Evolutionary conservation across 2,329 filamentous ascomycete genomes (phyloP).

Genomic region (Colletotrichum lupini): DNA sequence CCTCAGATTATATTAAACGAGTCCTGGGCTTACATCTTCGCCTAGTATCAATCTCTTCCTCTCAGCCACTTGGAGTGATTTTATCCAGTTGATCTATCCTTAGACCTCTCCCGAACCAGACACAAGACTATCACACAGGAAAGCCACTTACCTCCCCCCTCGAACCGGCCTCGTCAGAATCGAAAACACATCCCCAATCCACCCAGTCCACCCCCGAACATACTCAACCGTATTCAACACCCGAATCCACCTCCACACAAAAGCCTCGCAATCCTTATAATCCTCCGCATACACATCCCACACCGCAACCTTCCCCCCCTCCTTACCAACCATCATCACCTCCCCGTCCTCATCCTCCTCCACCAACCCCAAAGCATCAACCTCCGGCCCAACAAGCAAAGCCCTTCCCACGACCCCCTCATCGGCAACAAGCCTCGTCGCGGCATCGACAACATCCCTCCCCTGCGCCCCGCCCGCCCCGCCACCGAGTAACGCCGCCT

Average conservation of each 20-base stretch:
- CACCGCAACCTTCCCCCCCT: conserved; percentile 51
- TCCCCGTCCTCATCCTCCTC: conserved; percentile 21
- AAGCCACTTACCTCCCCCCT: background rate
- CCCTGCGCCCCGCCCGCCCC: conserved; percentile 55
- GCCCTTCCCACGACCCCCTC: conserved; percentile 65
- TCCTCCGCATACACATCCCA: conserved; percentile 73
- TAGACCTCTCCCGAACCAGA: too few relatives aligned
- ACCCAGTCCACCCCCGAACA: conserved; percentile 65
- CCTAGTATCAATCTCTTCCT: background rate
- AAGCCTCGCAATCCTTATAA: conserved; percentile 66
- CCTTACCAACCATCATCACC: background rate
- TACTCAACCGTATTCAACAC: conserved; percentile 63
- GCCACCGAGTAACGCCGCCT: conserved; percentile 66
- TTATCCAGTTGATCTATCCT: too few relatives aligned
- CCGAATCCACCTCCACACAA: conserved; percentile 62
- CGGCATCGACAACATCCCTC: conserved; percentile 73
- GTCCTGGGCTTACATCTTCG: background rate
- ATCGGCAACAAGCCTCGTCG: conserved; percentile 70
- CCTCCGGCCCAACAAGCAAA: conserved; percentile 67
- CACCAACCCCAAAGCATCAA: conserved; percentile 40
- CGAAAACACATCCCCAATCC: conserved; percentile 43
- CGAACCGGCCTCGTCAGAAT: background rate
- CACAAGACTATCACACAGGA: too few relatives aligned
- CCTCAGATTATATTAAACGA: background rate
- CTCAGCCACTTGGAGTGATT: background rate